phyloP scores from a whole-genome alignment of 2,329 filamentous ascomycete species.

The Microsporum audouinii region DNA sequence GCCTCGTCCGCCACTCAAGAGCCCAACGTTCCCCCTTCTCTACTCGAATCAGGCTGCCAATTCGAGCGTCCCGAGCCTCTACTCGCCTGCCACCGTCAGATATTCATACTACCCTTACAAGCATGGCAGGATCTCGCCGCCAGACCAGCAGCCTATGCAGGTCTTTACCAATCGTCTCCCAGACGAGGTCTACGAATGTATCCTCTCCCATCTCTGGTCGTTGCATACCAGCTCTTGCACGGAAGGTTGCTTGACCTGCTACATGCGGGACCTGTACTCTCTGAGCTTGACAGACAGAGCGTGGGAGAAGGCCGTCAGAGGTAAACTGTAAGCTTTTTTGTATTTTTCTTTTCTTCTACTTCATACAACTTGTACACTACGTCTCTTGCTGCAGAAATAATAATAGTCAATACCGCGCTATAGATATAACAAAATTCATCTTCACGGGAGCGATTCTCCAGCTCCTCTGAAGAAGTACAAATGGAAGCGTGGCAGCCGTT shows the following conservation, averaged over 20 bases:
- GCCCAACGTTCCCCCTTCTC: slow-evolving; percentile 10
- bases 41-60: slow-evolving; percentile 26
- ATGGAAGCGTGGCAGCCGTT: slow-evolving; percentile 38
- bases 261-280: slow-evolving; percentile 43
- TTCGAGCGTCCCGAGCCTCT: slow-evolving; percentile 29
- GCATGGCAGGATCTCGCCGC: slow-evolving; percentile 16
- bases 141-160: slow-evolving; percentile 13
- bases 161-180: slow-evolving; percentile 40
- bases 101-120: slow-evolving; percentile 29
- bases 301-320: slow-evolving; percentile 45
- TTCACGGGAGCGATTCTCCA: slow-evolving; percentile 39
- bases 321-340: slow-evolving; percentile 37
- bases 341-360: background rate
- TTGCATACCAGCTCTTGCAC: slow-evolving; percentile 33
- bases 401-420: slow-evolving; percentile 8
- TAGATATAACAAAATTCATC: slow-evolving; percentile 41
- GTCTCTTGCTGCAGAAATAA: background rate
- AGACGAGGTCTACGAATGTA: slow-evolving; percentile 44
- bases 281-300: slow-evolving; percentile 44
- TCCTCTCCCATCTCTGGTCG: slow-evolving; percentile 40
- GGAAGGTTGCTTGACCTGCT: slow-evolving; percentile 42
- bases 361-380: background rate
- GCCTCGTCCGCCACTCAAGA: slow-evolving; percentile 22
- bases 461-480: slow-evolving; percentile 38
- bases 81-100: slow-evolving; percentile 28